These are phyloP conservation scores for Firmiana major DNA, from an alignment of 345 rosid genomes.

Conservation along the genomic window DNA sequence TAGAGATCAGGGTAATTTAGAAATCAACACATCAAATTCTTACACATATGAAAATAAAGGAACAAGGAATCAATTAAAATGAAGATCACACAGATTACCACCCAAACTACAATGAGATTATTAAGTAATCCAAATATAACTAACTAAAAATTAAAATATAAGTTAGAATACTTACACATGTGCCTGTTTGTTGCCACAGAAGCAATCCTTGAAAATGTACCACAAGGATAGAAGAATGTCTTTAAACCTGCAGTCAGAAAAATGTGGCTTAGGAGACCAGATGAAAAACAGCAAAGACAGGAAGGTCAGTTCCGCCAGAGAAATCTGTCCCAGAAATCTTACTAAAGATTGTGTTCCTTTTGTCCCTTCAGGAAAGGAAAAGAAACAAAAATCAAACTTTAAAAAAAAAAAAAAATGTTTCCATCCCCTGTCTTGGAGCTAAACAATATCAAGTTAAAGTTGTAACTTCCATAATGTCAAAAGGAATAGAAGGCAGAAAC, in stretches of 20 bases:
- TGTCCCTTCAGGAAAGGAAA: neutral
- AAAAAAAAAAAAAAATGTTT: neutral
- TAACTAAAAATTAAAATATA: neutral
- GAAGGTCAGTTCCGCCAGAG: neutral
- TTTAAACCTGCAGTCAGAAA: constrained; percentile 53
- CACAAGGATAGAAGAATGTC: constrained; percentile 89
- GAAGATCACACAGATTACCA: neutral
- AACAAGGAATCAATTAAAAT: neutral
- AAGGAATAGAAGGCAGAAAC: neutral
- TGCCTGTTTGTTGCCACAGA: constrained; percentile 77
- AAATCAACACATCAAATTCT: neutral
- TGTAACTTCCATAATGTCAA: neutral
- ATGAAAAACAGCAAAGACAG: neutral
- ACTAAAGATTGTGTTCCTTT: neutral
- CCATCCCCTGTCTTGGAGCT: neutral
- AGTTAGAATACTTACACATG: constrained; percentile 60
- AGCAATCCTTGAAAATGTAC: constrained; percentile 81
- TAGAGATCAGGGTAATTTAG: neutral
- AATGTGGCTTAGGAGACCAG: constrained; percentile 8
- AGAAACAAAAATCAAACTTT: neutral
- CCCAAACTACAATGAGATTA: neutral
- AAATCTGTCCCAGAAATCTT: neutral
- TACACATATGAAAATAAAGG: neutral
- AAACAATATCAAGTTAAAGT: neutral
- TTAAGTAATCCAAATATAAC: neutral